A percentile compares a stretch with the other conserved stretches of the same genome.
These are phyloP conservation scores for Coemansia sp. DNA, from an alignment of 192 early-diverging fungal species.

Conservation along the genomic window DNA sequence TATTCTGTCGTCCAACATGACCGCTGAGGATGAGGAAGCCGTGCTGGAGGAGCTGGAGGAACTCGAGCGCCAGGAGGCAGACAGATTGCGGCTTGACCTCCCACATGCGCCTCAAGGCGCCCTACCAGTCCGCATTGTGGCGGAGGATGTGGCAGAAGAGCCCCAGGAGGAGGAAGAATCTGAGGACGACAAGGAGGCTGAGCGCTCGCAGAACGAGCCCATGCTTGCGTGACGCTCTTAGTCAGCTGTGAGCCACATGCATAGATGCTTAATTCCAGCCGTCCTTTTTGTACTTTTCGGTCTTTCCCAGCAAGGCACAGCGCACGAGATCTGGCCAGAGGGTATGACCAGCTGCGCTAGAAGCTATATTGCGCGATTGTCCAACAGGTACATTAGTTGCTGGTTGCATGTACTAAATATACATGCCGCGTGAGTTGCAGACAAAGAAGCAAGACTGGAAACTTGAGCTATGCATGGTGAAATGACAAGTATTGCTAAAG, in stretches of 20 bases:
- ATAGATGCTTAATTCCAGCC: background rate
- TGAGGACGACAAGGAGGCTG: conserved; percentile 11
- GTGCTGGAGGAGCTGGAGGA: conserved; percentile 80
- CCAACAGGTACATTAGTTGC: background rate
- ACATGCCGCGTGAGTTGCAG: background rate
- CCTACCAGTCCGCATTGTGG: conserved; percentile 12
- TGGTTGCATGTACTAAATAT: background rate
- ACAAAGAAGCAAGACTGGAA: background rate
- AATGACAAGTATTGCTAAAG: background rate
- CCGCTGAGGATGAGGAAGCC: conserved; percentile 85
- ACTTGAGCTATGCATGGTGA: background rate
- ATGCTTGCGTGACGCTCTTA: conserved; percentile 28
- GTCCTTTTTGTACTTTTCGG: background rate
- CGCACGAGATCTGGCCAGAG: background rate
- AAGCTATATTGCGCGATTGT: background rate
- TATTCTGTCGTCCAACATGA: conserved; percentile 71
- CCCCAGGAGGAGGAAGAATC: background rate
- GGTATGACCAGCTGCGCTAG: background rate
- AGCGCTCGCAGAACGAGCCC: conserved; percentile 24
- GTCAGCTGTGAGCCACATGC: background rate
- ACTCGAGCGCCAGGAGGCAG: conserved; percentile 56
- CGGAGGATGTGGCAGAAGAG: background rate
- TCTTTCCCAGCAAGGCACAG: background rate
- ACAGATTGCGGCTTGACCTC: conserved; percentile 22
- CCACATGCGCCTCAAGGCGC: conserved; percentile 32